Conservation (phyloP, 257 asterid genomes). For the Nicotiana sylvestris region DNA sequence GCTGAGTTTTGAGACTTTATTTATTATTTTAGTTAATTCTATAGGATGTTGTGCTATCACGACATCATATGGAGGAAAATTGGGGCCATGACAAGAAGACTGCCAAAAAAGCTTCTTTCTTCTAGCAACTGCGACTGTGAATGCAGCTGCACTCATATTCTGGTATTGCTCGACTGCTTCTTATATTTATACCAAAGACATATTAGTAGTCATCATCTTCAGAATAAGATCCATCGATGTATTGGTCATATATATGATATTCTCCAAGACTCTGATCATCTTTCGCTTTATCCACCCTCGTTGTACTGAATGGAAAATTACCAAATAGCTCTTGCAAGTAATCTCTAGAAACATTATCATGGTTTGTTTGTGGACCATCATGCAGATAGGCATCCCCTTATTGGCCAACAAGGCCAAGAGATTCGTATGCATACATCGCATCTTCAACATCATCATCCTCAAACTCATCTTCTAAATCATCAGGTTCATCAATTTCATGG, state of each 20-base stretch:
- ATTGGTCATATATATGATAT: constrained; percentile 70
- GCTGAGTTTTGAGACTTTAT: no score
- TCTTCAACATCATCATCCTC: constrained; percentile 55
- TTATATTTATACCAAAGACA: neutral
- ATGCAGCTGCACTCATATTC: no score
- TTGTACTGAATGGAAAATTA: constrained; percentile 53
- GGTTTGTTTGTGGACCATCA: constrained; percentile 43
- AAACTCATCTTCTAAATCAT: neutral
- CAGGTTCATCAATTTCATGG: constrained; percentile 2
- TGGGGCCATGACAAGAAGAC: no score
- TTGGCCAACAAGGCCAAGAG: constrained; percentile 47
- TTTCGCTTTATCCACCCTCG: constrained; percentile 26
- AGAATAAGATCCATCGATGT: constrained; percentile 46
- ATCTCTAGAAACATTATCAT: constrained; percentile 58
- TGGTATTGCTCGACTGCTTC: no score
- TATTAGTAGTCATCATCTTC: constrained; percentile 50
- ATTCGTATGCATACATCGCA: constrained; percentile 52
- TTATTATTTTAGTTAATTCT: no score
- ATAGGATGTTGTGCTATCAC: no score
- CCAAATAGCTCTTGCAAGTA: constrained; percentile 85
- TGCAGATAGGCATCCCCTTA: constrained; percentile 33
- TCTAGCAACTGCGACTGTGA: no score
- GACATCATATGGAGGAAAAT: no score
- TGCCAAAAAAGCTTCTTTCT: no score
- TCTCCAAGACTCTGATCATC: constrained; percentile 48